These are phyloP conservation scores for Thymus quinquecostatus DNA, from an alignment of 257 asterid genomes.

Conservation along the genomic window DNA sequence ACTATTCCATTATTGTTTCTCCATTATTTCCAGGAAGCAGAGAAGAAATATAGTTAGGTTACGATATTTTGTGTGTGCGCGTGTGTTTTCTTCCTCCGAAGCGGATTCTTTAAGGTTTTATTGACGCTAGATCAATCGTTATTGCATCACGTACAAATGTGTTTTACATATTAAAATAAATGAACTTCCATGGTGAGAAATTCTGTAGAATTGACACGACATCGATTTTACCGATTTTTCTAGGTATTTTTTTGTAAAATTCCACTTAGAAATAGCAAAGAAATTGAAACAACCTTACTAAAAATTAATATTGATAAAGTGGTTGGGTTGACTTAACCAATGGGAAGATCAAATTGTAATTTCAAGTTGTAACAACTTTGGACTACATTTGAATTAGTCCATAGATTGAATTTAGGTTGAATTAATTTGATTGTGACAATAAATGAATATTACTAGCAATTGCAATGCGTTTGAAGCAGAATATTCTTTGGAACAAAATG, in stretches of 20 bases:
- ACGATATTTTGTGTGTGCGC: background rate
- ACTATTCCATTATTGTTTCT: background rate
- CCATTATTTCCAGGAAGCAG: slow-evolving; percentile 6
- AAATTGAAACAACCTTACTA: slow-evolving; percentile 7
- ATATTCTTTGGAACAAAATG: too few relatives aligned
- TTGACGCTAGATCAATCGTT: too few relatives aligned
- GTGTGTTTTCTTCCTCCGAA: background rate
- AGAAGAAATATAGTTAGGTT: background rate
- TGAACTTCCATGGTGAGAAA: too few relatives aligned
- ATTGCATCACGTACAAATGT: too few relatives aligned
- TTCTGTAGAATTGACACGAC: too few relatives aligned
- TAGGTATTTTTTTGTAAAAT: background rate
- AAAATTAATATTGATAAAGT: background rate
- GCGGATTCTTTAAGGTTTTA: too few relatives aligned
- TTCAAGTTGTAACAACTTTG: background rate
- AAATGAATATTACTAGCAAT: background rate
- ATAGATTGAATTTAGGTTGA: background rate
- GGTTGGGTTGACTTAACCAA: background rate
- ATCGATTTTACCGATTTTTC: too few relatives aligned
- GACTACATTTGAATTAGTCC: background rate
- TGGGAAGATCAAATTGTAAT: background rate
- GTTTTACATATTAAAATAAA: too few relatives aligned
- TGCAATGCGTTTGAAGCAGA: too few relatives aligned
- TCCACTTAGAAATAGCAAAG: slow-evolving; percentile 15
- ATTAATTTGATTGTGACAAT: background rate